Evolutionary conservation across 257 asterid genomes (phyloP).

Genomic region (Solanum lignicaule): DNA sequence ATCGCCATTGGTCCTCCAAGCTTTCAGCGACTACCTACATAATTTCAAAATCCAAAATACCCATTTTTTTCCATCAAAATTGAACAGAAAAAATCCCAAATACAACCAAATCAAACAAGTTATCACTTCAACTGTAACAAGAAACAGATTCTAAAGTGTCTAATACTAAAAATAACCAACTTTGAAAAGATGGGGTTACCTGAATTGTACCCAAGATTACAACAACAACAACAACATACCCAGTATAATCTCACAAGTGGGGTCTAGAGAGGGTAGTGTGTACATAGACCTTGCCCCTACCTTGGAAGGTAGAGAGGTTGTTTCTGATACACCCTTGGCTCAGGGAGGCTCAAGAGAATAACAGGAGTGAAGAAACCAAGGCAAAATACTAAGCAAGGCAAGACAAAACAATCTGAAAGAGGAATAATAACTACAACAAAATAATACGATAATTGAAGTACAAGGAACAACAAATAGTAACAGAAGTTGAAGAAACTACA

Average conservation of each 20-base stretch:
- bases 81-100: not conserved
- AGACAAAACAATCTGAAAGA: not conserved
- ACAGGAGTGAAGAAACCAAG: not conserved
- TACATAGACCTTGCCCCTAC: not conserved
- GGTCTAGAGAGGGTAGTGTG: not conserved
- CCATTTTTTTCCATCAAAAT: not conserved
- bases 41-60: not conserved
- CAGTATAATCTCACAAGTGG: not conserved
- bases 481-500: not conserved
- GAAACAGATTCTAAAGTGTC: not conserved
- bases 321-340: not conserved
- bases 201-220: not conserved
- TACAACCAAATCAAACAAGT: not conserved
- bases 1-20: slow-evolving; percentile 27
- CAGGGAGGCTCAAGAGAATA: not conserved
- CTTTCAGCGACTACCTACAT: slow-evolving; percentile 6
- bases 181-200: not conserved
- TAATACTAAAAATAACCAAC: not conserved
- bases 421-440: not conserved
- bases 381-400: not conserved
- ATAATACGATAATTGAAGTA: not conserved
- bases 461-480: not conserved
- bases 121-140: not conserved
- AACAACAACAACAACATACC: not conserved
- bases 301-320: not conserved